phyloP scores from a whole-genome alignment of 371 early-diverging fungal genomes.

The Mortierella polycephala region DNA sequence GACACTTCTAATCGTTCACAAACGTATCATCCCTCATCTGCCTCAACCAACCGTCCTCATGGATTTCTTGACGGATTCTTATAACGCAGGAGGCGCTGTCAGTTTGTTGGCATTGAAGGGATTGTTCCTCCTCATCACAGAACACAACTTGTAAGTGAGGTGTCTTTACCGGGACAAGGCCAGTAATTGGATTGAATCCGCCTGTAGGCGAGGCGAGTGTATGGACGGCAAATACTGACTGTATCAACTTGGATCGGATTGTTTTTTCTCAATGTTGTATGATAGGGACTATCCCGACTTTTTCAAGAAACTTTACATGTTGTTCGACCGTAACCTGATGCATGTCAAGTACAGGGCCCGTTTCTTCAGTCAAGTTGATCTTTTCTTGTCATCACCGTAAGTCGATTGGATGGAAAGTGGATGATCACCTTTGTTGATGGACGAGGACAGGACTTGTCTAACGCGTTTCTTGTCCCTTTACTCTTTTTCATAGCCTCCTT shows the following conservation, averaged over 20 bases:
- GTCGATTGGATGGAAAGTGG: constrained; percentile 20
- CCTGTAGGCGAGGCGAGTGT: too few relatives aligned
- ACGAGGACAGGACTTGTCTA: background rate
- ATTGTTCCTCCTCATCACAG: constrained; percentile 88
- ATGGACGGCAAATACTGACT: background rate
- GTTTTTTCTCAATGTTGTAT: background rate
- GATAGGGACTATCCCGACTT: constrained; percentile 94
- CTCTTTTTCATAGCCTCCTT: constrained; percentile 69
- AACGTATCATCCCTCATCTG: constrained; percentile 87
- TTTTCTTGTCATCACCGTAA: constrained; percentile 89
- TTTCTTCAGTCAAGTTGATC: constrained; percentile 88
- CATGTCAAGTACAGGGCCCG: constrained; percentile 93
- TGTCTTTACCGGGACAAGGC: background rate
- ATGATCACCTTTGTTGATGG: background rate
- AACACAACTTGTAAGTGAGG: constrained; percentile 84
- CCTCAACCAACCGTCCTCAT: constrained; percentile 79
- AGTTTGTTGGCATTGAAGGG: constrained; percentile 93
- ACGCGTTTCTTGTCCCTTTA: background rate
- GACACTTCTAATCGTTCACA: constrained; percentile 84
- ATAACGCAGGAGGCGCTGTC: constrained; percentile 86
- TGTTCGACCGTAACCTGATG: constrained; percentile 87
- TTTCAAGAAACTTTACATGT: constrained; percentile 89
- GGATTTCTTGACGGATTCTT: constrained; percentile 92
- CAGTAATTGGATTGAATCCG: too few relatives aligned
- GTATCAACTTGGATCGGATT: too few relatives aligned